phyloP scores from a whole-genome alignment of 805 yeast genomes.

The Phaffomyces antillensis region DNA sequence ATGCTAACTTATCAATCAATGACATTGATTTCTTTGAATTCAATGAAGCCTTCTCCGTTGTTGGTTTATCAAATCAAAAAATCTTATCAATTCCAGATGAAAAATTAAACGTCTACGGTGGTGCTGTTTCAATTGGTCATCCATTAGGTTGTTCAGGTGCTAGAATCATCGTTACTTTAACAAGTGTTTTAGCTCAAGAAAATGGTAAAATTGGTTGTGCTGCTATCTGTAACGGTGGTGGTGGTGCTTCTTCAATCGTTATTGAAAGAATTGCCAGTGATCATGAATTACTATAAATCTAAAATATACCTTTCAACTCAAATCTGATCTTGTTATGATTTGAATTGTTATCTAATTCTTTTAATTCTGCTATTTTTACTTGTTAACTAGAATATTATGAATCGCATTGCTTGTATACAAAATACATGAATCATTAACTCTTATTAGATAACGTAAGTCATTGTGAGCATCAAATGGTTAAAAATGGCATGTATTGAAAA shows the following conservation, averaged over 20 bases:
- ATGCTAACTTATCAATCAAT: conserved; percentile 57
- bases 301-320: too few relatives aligned
- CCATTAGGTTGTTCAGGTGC: conserved; percentile 97
- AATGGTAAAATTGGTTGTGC: conserved; percentile 86
- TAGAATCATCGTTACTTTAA: conserved; percentile 80
- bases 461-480: too few relatives aligned
- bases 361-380: too few relatives aligned
- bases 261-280: conserved; percentile 53
- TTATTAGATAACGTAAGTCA: too few relatives aligned
- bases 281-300: conserved; percentile 15
- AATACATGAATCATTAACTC: too few relatives aligned
- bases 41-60: conserved; percentile 97
- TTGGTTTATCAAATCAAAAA: conserved; percentile 84
- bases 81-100: conserved; percentile 52
- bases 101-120: conserved; percentile 86
- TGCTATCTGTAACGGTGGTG: conserved; percentile 99
- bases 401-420: too few relatives aligned
- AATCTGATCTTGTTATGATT: too few relatives aligned
- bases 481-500: too few relatives aligned
- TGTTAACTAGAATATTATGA: too few relatives aligned
- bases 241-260: conserved; percentile 94
- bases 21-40: conserved; percentile 89
- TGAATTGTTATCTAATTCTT: too few relatives aligned
- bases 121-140: conserved; percentile 94
- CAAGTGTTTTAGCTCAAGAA: conserved; percentile 78